phyloP scores from a whole-genome alignment of 2,329 filamentous ascomycete genomes.

The Cercospora nicotianae region DNA sequence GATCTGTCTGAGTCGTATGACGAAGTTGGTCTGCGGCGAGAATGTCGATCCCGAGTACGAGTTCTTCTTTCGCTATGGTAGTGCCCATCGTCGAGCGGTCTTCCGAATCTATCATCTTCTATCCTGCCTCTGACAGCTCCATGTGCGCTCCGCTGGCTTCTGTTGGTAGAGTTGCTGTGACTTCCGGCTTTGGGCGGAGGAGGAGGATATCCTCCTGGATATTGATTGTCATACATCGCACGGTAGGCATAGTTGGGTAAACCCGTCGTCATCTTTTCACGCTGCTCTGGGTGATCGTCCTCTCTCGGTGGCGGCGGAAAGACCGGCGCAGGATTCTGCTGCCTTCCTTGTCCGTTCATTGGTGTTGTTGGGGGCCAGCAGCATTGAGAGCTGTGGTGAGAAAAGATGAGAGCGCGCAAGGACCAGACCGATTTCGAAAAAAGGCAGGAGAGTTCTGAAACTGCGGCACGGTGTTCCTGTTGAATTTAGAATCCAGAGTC shows the following conservation, averaged over 20 bases:
- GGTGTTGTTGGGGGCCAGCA: not conserved
- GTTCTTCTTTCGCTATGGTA: slow-evolving; percentile 4
- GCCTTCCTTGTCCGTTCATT: slow-evolving; percentile 13
- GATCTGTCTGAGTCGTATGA: slow-evolving; percentile 18
- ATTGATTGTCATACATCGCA: slow-evolving; percentile 17
- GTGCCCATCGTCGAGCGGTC: slow-evolving; percentile 3
- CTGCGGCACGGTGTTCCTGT: not conserved
- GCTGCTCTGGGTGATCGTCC: not conserved
- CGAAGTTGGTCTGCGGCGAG: slow-evolving; percentile 5
- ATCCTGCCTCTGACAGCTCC: slow-evolving; percentile 10
- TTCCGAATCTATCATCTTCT: slow-evolving; percentile 15
- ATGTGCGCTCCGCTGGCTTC: slow-evolving; percentile 14
- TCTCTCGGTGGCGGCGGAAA: slow-evolving; percentile 10
- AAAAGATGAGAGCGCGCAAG: not conserved
- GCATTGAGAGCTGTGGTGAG: not conserved
- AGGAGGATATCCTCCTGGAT: slow-evolving; percentile 8
- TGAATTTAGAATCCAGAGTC: not conserved
- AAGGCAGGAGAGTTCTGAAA: not conserved
- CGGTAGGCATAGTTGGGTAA: slow-evolving; percentile 15
- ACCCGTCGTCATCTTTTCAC: slow-evolving; percentile 11
- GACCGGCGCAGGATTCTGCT: slow-evolving; percentile 12
- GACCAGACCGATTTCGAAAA: not conserved
- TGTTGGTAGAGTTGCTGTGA: slow-evolving; percentile 15
- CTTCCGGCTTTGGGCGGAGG: slow-evolving; percentile 9
- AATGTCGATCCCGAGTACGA: not conserved